Percentiles rank a stretch among this genome's conserved stretches.
Conservation (phyloP, 2,329 filamentous ascomycete species). For the Aspergillus quadricinctus region DNA sequence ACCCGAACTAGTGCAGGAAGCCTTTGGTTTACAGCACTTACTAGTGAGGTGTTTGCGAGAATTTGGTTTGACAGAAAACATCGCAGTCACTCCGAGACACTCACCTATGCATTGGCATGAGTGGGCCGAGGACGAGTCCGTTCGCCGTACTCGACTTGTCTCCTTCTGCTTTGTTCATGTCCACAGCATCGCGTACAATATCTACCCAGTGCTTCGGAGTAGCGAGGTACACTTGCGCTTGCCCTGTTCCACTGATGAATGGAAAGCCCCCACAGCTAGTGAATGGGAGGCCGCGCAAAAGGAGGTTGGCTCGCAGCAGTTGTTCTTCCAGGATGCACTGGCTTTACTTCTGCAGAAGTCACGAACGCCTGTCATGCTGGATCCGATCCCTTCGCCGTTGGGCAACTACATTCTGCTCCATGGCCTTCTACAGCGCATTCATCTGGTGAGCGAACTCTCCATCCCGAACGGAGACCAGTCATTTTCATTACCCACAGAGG, state of each 20-base stretch:
- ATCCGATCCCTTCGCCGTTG: conserved; percentile 44
- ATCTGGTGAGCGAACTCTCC: conserved; percentile 30
- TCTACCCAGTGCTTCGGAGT: conserved; percentile 34
- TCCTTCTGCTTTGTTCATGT: conserved; percentile 38
- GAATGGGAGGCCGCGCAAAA: conserved; percentile 31
- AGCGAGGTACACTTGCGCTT: conserved; percentile 35
- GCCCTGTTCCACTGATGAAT: conserved; percentile 36
- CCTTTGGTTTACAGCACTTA: conserved; percentile 27
- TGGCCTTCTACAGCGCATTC: conserved; percentile 65
- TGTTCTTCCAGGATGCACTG: conserved; percentile 34
- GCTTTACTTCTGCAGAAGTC: conserved; percentile 28
- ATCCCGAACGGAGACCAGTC: conserved; percentile 29
- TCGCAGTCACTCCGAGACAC: conserved; percentile 18
- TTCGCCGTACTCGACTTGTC: conserved; percentile 34
- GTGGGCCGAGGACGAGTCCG: conserved; percentile 35
- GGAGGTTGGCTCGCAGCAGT: conserved; percentile 24
- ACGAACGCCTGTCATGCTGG: conserved; percentile 22
- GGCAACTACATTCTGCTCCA: conserved; percentile 71
- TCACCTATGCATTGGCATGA: conserved; percentile 29
- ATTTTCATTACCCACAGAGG: conserved; percentile 28
- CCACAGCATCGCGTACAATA: conserved; percentile 38
- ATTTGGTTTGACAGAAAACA: conserved; percentile 24
- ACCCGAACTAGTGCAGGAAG: conserved; percentile 29
- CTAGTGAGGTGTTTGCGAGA: conserved; percentile 28
- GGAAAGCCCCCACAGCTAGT: conserved; percentile 27